These are phyloP conservation scores for Coemansia sp. DNA, from an alignment of 192 early-diverging fungal species.

Conservation along the genomic window DNA sequence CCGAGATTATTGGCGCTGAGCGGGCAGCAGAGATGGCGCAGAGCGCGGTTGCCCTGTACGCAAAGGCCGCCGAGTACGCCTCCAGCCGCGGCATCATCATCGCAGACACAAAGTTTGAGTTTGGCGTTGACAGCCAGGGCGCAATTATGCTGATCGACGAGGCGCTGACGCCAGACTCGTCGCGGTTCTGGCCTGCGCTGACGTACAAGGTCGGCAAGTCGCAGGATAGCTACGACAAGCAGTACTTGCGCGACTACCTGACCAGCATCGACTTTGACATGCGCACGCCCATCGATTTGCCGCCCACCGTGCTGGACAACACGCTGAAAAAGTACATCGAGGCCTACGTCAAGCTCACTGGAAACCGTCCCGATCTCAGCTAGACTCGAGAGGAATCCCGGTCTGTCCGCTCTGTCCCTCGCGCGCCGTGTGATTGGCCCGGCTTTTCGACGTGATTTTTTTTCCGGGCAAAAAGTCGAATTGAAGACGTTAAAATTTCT, in stretches of 20 bases:
- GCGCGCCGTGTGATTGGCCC: conserved; percentile 4
- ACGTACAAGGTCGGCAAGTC: conserved; percentile 75
- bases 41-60: conserved; percentile 80
- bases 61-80: conserved; percentile 83
- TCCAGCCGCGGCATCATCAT: conserved; percentile 89
- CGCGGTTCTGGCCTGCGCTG: conserved; percentile 93
- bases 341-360: conserved; percentile 85
- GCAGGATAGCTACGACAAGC: conserved; percentile 97
- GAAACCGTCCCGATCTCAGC: conserved; percentile 65
- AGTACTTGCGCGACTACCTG: conserved; percentile 96
- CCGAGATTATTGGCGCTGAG: conserved; percentile 82
- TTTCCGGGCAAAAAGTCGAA: background rate
- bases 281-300: conserved; percentile 74
- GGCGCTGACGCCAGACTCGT: conserved; percentile 98
- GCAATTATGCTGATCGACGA: conserved; percentile 91
- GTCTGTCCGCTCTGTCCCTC: background rate
- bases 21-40: conserved; percentile 76
- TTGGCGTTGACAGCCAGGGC: conserved; percentile 88
- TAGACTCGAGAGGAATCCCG: conserved; percentile 15
- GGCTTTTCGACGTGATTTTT: conserved; percentile 2
- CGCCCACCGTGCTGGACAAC: conserved; percentile 79
- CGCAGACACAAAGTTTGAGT: conserved; percentile 99
- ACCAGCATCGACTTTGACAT: conserved; percentile 89
- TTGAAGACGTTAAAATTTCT: background rate
- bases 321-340: conserved; percentile 92